Base-by-base conservation (phyloP, 2,329 filamentous ascomycete genomes). In the Apiospora malaysiana region DNA sequence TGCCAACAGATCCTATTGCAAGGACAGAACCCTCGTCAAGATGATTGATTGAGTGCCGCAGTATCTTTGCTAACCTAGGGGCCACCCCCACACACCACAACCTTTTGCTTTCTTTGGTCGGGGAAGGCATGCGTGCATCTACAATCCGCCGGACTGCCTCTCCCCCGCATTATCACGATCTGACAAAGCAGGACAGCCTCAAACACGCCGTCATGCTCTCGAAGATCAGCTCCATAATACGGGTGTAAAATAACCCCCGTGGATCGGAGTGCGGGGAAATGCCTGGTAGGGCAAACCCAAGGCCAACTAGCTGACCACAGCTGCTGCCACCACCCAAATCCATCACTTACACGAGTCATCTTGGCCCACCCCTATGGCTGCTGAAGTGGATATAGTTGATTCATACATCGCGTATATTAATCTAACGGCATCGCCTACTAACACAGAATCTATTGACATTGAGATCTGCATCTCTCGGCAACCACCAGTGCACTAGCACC, bases 221-320 rank as follows among this genome's bases (percentile, higher is more conserved):
- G 56, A n/a, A 21, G 32, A 40, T 63, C 27, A 9, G 32, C 56
- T 63, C 56, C 56, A 63, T 37, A 40, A 37, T 23, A 63, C 56
- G 56, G 56, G 32, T n/a, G 56, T 63, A 63, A n/a, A 63, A 63
- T 63, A 63, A 63, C 10, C 18, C 56, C 56, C 56, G 56, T 63
- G 56, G 18, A 63, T 63, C 10, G 12, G 56, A 32, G 27, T 63
- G 56, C 32, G 56, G 56, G 56, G 56, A 63, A 63, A 21, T 21
- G 42, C 42, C n/a, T 59, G 18, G 9, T 12, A 63, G 9, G 27
- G 27, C 18, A 14, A 27, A 27, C 37, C 6, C n/a, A n/a, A 21
- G 8, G 23, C 18, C 42, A 45, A 40, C 56, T 32, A 63, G 12
- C 27, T 40, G 40, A n/a, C 18, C 16, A 40, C 32, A 23, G 32